These are phyloP conservation scores for Fusarium sp. DNA, from an alignment of 2,329 filamentous ascomycete genomes.

Conservation along the genomic window DNA sequence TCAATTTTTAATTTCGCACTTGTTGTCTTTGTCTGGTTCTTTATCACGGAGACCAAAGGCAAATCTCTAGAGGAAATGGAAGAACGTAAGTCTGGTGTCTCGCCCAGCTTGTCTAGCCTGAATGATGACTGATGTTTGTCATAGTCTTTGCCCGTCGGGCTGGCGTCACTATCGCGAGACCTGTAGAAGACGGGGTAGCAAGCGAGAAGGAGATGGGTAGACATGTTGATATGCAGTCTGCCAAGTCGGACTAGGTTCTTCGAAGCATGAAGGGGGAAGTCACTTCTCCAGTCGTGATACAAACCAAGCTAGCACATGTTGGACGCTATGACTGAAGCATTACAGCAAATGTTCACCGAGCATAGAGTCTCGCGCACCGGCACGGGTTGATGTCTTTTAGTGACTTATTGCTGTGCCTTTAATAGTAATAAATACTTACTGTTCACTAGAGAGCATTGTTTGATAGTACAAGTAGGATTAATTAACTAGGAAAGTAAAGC, in stretches of 20 bases:
- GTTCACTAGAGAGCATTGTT: background rate
- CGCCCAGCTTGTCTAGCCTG: background rate
- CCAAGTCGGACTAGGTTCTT: background rate
- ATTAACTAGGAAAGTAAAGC: background rate
- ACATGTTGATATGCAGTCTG: background rate
- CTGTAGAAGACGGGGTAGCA: background rate
- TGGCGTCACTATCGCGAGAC: background rate
- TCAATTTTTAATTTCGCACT: background rate
- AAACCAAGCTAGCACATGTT: too few relatives aligned
- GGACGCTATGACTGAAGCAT: background rate
- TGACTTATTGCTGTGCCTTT: background rate
- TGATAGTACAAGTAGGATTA: background rate
- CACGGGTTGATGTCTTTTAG: too few relatives aligned
- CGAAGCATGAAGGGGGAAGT: fast-evolving
- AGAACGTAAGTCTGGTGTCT: background rate
- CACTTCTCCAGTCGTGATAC: background rate
- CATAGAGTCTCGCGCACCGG: background rate
- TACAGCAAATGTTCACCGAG: too few relatives aligned
- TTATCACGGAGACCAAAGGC: background rate
- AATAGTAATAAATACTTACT: fast-evolving
- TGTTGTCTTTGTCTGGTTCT: background rate
- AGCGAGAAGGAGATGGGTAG: background rate
- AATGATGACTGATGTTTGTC: background rate
- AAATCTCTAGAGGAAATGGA: background rate
- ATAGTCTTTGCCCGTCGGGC: background rate